Evolutionary conservation across 73 alveolate genomes (phyloP), one percentile per base, ranked within the genome.

Genomic region (Halteria grandinella): DNA sequence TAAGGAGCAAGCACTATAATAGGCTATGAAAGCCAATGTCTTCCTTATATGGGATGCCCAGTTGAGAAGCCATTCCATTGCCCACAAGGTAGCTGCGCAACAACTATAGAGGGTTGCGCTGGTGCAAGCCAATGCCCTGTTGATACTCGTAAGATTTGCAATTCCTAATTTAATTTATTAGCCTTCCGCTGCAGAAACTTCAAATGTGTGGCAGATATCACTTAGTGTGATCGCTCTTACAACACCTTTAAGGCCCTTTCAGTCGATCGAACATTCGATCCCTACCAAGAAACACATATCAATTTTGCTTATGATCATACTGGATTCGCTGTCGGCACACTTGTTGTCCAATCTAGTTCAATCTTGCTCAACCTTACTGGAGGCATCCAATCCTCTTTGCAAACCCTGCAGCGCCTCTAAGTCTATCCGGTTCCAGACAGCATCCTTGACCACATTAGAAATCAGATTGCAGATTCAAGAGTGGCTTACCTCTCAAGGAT

Each of bases 41-140:
- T 81, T 11, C 87, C 77, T 31, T 89, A 23, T 58, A 63, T 84
- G 73, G 96, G 96, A 34, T 89, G 96, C 40, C 87, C 91, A 28
- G 29, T 51, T 58, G 57, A 49, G 11, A 11, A n/a, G 28, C 96
- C 96, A 36, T 83, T 74, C 69, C 70, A 84, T 41, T 89, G 96
- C 23, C 43, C 96, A 24, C 83, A 75, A 47, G 96, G 96, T 49
- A 75, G 81, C 73, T 89, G 96, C 69, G 96, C 59, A 6, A 57
- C 39, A 75, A 78, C 50, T 55, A 25, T 27, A 37, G 47, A 79
- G 0, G 89, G 66, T 57, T 89, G 96, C 39, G 93, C 83, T 48
- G 96, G 96, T 17, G 77, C 85, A 50, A 71, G 90, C 45, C 58
- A 89, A 10, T 81, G 92, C 44, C 93, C 89, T 37, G 39, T 75